These are phyloP conservation scores for Pelargonium exstipulatum DNA, from an alignment of 441 rosid genomes.

Conservation along the genomic window DNA sequence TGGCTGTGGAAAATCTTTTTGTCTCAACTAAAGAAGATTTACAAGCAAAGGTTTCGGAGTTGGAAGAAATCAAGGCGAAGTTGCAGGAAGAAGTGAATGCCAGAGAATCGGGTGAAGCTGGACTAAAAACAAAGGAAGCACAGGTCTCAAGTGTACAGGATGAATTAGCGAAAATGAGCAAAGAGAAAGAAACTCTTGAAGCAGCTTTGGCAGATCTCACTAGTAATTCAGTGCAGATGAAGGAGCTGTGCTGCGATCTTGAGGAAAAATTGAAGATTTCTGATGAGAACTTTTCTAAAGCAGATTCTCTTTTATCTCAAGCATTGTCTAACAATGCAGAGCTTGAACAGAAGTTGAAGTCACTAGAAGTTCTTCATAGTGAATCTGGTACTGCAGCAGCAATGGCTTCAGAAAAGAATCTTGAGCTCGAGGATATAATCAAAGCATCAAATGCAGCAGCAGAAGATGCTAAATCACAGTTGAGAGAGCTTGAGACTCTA, in stretches of 20 bases:
- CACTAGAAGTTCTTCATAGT: constrained; percentile 50
- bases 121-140: constrained; percentile 34
- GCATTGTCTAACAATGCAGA: constrained; percentile 63
- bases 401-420: constrained; percentile 60
- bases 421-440: constrained; percentile 63
- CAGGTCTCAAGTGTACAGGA: constrained; percentile 30
- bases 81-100: constrained; percentile 46
- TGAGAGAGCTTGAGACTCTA: constrained; percentile 60
- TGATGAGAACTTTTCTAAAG: constrained; percentile 54
- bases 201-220: constrained; percentile 47
- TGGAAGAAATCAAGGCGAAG: constrained; percentile 45
- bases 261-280: constrained; percentile 62
- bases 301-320: constrained; percentile 64
- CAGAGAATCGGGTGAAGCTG: constrained; percentile 42
- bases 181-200: constrained; percentile 61
- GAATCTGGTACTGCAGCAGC: constrained; percentile 58
- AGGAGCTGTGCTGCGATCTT: constrained; percentile 47
- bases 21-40: constrained; percentile 46
- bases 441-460: constrained; percentile 51
- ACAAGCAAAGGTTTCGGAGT: constrained; percentile 42
- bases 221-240: constrained; percentile 33
- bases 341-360: constrained; percentile 69
- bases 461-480: constrained; percentile 54
- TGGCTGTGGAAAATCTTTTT: constrained; percentile 43
- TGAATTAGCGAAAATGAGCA: constrained; percentile 28